Evolutionary conservation across 306 rosid species (phyloP).

Genomic region (Citrullus colocynthis): DNA sequence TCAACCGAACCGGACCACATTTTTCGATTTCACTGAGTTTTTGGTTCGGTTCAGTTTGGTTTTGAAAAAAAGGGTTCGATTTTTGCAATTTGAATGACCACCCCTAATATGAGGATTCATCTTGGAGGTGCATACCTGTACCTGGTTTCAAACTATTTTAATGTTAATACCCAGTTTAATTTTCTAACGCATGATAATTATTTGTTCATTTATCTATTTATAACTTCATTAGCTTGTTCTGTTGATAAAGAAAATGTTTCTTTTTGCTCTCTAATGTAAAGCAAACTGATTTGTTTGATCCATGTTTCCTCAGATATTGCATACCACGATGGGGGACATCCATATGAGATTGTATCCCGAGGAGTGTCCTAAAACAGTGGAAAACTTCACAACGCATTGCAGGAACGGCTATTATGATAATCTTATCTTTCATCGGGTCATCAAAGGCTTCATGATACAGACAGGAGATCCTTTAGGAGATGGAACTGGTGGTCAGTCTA

Average conservation of each 20-base stretch:
- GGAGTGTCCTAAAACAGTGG: constrained; percentile 98
- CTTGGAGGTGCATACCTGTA: background rate
- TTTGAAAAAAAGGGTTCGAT: no score
- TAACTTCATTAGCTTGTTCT: background rate
- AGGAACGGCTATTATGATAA: constrained; percentile 90
- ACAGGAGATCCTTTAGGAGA: constrained; percentile 99
- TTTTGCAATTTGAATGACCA: no score
- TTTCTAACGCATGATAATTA: background rate
- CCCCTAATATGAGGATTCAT: background rate
- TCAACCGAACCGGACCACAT: no score
- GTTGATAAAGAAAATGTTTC: background rate
- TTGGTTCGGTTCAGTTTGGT: no score
- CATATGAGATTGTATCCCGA: constrained; percentile 92
- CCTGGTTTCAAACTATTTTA: background rate
- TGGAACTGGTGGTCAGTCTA: constrained; percentile 97
- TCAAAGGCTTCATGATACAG: constrained; percentile 95
- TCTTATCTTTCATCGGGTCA: constrained; percentile 90
- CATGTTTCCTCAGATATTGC: constrained; percentile 48
- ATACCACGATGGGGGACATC: constrained; percentile 93
- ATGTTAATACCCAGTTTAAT: background rate
- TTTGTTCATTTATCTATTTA: background rate
- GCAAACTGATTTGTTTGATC: background rate
- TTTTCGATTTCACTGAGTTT: no score
- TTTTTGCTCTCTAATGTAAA: background rate
- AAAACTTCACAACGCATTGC: constrained; percentile 96